Percentiles rank a stretch among this genome's conserved stretches.
Evolutionary conservation across 2,329 filamentous ascomycete genomes (phyloP).

Genomic region (Penicillium sp.): DNA sequence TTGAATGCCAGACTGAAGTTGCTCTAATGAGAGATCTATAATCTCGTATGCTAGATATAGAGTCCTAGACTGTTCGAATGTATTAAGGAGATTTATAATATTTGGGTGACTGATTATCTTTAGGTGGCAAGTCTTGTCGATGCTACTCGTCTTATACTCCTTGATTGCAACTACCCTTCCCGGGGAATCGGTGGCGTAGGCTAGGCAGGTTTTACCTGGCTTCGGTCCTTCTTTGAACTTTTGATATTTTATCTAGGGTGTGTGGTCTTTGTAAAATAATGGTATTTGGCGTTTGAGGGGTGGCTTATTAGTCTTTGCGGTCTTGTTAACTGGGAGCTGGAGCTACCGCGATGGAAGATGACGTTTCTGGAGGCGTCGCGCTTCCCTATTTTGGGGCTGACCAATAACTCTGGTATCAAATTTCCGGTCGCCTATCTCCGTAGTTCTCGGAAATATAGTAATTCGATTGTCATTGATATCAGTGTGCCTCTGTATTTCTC

Average conservation of each 20-base stretch:
- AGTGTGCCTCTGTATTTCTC: neutral
- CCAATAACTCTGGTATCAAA: neutral
- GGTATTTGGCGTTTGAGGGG: neutral
- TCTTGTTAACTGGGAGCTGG: neutral
- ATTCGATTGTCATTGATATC: neutral
- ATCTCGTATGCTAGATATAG: conserved; percentile 5
- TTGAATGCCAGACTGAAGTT: conserved; percentile 5
- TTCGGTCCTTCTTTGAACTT: neutral
- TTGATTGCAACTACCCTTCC: conserved; percentile 3
- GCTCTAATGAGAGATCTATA: conserved; percentile 4
- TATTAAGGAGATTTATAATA: conserved; percentile 2
- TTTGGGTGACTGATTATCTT: conserved; percentile 1
- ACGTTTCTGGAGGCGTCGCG: neutral
- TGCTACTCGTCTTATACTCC: conserved; percentile 6
- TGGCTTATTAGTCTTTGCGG: neutral
- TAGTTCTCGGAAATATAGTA: neutral
- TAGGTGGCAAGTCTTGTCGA: conserved; percentile 5
- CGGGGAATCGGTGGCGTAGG: neutral
- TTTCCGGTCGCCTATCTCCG: neutral
- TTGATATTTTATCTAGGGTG: conserved; percentile 4
- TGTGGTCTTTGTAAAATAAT: conserved; percentile 2
- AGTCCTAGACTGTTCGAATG: conserved; percentile 5
- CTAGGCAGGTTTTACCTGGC: conserved; percentile 5
- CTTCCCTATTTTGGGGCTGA: neutral
- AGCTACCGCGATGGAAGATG: neutral